phyloP scores from a whole-genome alignment of 2,329 filamentous ascomycete genomes.

The Fusarium redolens region DNA sequence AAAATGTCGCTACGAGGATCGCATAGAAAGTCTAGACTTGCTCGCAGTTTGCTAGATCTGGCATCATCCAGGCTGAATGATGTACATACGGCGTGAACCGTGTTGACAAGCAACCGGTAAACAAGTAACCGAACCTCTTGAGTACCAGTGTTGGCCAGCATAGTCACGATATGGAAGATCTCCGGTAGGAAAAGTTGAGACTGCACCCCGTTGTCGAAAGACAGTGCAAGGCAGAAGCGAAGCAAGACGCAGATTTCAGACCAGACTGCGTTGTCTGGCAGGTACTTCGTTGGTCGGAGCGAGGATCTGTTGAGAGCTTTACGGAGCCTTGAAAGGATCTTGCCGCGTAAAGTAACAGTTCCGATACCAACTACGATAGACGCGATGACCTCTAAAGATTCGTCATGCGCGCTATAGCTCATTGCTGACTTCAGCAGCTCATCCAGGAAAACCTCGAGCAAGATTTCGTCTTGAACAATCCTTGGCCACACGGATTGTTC shows the following conservation, averaged over 20 bases:
- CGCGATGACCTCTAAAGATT: constrained; percentile 69
- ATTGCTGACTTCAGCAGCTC: constrained; percentile 74
- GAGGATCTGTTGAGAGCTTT: constrained; percentile 76
- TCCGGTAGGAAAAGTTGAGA: constrained; percentile 76
- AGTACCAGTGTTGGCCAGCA: constrained; percentile 74
- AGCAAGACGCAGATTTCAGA: constrained; percentile 75
- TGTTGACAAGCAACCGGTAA: constrained; percentile 73
- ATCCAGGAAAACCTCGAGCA: constrained; percentile 75
- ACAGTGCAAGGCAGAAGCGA: constrained; percentile 73
- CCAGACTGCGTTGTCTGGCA: constrained; percentile 77
- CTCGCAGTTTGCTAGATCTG: constrained; percentile 65
- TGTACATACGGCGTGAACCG: constrained; percentile 74
- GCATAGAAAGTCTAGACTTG: constrained; percentile 67
- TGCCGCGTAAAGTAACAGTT: constrained; percentile 73
- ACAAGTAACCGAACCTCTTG: constrained; percentile 68
- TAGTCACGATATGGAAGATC: constrained; percentile 76
- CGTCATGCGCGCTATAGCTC: constrained; percentile 66
- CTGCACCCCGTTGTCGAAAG: constrained; percentile 75
- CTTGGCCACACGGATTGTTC: constrained; percentile 74
- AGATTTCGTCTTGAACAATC: constrained; percentile 72
- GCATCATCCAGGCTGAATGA: constrained; percentile 72
- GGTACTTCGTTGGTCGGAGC: constrained; percentile 70
- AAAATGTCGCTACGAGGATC: constrained; percentile 71
- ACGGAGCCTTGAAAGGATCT: constrained; percentile 71
- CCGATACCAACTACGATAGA: constrained; percentile 72